Base-by-base conservation (phyloP, 225 moss, liverwort and hornwort species). In the Pleurozium schreberi region DNA sequence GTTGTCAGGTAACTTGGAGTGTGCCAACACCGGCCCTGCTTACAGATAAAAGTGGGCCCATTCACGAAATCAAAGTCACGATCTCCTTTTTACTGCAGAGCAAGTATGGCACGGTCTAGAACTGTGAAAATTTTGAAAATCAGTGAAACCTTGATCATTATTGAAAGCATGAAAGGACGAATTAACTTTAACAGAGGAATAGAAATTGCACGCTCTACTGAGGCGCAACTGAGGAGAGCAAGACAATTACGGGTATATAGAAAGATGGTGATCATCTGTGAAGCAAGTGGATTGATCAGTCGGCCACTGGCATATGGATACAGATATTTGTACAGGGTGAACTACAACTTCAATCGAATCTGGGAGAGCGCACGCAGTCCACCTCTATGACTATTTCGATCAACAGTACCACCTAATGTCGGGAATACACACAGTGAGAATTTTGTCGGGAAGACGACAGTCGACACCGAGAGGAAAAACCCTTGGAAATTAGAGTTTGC, bases 241-340 rank as follows among this genome's bases (percentile, higher is more conserved):
- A 86, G 75, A 75, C 67, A 84, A 84, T n/a, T 47, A 84, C 69
- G 75, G 81, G 61, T 64, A 26, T 27, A 75, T 13, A 68, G 87
- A 71, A 75, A 65, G 88, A 86, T 90, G 82, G 42, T 87, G 78
- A 88, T 88, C 70, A 83, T 88, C 87, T 81, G 85, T 66, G 91
- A 85, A 84, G 86, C 83, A 86, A 84, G 91, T 87, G 91, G 87
- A 87, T 92, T 82, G 87, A 92, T 88, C 87, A 82, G 87, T 87
- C 33, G 70, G 90, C 91, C 84, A 91, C 88, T 85, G 85, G 90
- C 84, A 85, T 91, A 91, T 82, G 63, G 86, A 71, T 91, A 91
- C 93, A 91, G 87, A 90, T 91, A 90, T 88, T 81, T 91, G 91
- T 93, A 93, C 93, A 88, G 65, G 81, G 80, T 88, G 58, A 80